phyloP scores from a whole-genome alignment of 1,139 yeast genomes.

The Geotrichum reessii region DNA sequence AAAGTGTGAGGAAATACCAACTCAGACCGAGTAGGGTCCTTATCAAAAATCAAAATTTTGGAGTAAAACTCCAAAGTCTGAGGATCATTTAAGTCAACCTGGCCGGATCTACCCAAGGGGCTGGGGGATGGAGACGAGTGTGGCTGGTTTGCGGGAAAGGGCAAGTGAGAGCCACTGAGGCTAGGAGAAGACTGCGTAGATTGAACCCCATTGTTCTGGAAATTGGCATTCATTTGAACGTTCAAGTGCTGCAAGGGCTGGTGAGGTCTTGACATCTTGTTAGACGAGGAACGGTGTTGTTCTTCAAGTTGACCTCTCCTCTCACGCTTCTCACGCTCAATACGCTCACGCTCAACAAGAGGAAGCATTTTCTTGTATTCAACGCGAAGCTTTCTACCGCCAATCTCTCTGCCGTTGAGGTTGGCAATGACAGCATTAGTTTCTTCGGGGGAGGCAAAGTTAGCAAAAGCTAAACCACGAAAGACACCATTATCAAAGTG shows the following conservation, averaged over 20 bases:
- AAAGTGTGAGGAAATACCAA: slow-evolving; percentile 61
- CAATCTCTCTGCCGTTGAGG: slow-evolving; percentile 89
- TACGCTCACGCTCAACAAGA: slow-evolving; percentile 85
- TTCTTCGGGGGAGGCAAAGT: slow-evolving; percentile 91
- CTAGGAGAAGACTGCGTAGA: slow-evolving; percentile 13
- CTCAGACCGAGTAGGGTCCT: slow-evolving; percentile 63
- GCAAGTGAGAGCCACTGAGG: slow-evolving; percentile 10
- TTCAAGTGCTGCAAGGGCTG: slow-evolving; percentile 5
- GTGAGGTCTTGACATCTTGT: slow-evolving; percentile 16
- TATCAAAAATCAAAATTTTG: slow-evolving; percentile 74
- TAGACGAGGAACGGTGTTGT: slow-evolving; percentile 57
- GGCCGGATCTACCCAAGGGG: slow-evolving; percentile 5
- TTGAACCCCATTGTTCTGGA: slow-evolving; percentile 19
- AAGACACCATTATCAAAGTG: slow-evolving; percentile 99
- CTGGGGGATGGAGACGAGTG: slow-evolving; percentile 9
- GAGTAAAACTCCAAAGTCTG: slow-evolving; percentile 84
- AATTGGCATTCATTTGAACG: slow-evolving; percentile 5
- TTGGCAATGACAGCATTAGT: slow-evolving; percentile 78
- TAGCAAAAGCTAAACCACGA: slow-evolving; percentile 97
- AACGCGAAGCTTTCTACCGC: slow-evolving; percentile 90
- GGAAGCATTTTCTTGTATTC: slow-evolving; percentile 98
- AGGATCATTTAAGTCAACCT: slow-evolving; percentile 81
- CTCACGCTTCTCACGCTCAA: slow-evolving; percentile 92
- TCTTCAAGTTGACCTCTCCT: slow-evolving; percentile 94
- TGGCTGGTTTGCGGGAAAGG: slow-evolving; percentile 9